phyloP scores from a whole-genome alignment of 768 basidiomycete genomes.

The Lactarius hengduanensis region DNA sequence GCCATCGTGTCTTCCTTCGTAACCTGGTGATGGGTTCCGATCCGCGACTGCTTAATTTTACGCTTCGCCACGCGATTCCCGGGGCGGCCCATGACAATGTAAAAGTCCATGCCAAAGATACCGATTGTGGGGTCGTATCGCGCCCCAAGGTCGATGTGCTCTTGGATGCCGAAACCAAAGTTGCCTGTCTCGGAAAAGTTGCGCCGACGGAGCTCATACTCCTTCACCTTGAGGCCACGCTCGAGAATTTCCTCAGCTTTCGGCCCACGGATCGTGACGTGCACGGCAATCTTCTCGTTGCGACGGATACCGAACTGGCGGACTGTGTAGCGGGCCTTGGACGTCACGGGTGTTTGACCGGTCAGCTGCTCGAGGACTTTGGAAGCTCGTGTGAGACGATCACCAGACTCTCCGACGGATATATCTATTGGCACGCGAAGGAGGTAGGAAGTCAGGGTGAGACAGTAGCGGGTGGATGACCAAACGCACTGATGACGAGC shows the following conservation, averaged over 20 bases:
- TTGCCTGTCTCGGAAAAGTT: slow-evolving; percentile 99
- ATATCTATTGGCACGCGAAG: slow-evolving; percentile 63
- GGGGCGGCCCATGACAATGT: slow-evolving; percentile 95
- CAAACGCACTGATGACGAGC: slow-evolving; percentile 95
- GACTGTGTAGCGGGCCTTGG: slow-evolving; percentile 99
- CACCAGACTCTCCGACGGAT: slow-evolving; percentile 99
- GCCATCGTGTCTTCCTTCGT: slow-evolving; percentile 95
- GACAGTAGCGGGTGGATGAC: slow-evolving; percentile 10
- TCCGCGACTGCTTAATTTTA: slow-evolving; percentile 81
- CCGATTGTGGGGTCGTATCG: slow-evolving; percentile 98
- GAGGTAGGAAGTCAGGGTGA: slow-evolving; percentile 16
- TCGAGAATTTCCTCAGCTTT: slow-evolving; percentile 99
- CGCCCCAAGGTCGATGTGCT: slow-evolving; percentile 99
- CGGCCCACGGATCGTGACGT: slow-evolving; percentile 98
- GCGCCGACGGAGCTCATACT: slow-evolving; percentile 95
- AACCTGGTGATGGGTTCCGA: slow-evolving; percentile 88
- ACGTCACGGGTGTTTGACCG: slow-evolving; percentile 98
- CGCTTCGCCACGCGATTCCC: slow-evolving; percentile 88
- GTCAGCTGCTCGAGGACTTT: slow-evolving; percentile 99
- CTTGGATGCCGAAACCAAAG: slow-evolving; percentile 99
- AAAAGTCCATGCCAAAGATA: slow-evolving; percentile 99
- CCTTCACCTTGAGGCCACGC: slow-evolving; percentile 99
- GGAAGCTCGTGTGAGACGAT: slow-evolving; percentile 97
- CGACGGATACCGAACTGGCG: slow-evolving; percentile 98
- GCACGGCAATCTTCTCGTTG: slow-evolving; percentile 99